Base-by-base conservation (phyloP, 1,284 basidiomycete species). In the Neotropicomus parvogracilis region DNA sequence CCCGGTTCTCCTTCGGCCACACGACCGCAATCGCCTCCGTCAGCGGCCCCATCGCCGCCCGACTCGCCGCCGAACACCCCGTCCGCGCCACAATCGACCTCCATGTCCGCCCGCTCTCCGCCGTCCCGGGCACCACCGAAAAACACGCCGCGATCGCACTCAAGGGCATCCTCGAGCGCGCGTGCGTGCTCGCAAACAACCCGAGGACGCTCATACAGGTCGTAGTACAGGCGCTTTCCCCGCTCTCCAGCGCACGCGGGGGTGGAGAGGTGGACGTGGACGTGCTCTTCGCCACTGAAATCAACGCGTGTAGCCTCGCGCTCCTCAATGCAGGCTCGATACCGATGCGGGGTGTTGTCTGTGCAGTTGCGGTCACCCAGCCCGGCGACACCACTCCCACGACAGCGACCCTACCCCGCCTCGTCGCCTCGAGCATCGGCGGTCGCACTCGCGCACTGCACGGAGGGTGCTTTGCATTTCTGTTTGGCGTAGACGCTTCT, bases 11-110 rank as follows among this genome's bases (percentile, higher is more conserved):
- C 0, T 59, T 67, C 32, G 52, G 49, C 3, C 7, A 71, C 20
- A 75, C 75, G 6, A 54, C 67, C 40, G 76, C 80, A 2, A 65
- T 89, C 21, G 78, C 83, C 7, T 88, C 86, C 6, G 64, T 88
- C 26, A 86, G 85, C 9, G 87, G 88, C 0, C 88, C 88, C n/a
- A 81, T 88, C 36, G 81, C 88, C 54, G 81, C 83, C 42, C 74
- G 85, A 16, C 70, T 80, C 10, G 75, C 78, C 3, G 65, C 75
- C 14, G 88, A 90, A 67, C 73, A 79, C 35, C 77, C 88, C 6
- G 81, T 81, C n/a, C 79, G 78, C 49, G 79, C 86, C 0, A 81
- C 83, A 0, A 76, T 91, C 53, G 88, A 90, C 58, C 78, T 90
- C 40, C 66, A 72, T 35, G 71, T 87, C 14, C 77, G 87, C 7